A percentile compares a stretch with the other conserved stretches of the same genome.
Evolutionary conservation across 106 monocot species (phyloP).

Genomic region (Acorus calamus): DNA sequence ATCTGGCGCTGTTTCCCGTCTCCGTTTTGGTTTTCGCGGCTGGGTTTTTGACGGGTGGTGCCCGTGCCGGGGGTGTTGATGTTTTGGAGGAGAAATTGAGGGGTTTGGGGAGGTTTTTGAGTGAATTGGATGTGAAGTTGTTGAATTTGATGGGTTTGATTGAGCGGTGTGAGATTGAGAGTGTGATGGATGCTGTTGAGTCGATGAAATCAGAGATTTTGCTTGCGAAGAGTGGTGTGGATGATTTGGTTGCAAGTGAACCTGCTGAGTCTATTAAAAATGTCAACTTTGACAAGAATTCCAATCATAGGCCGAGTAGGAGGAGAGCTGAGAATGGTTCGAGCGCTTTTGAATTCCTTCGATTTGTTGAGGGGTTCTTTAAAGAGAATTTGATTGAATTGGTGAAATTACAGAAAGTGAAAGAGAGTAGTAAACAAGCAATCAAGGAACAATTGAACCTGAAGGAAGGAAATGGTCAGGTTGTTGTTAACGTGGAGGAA

Average conservation of each 20-base stretch:
- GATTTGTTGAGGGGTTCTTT: constrained; percentile 36
- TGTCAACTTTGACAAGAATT: neutral
- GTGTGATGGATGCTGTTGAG: constrained; percentile 31
- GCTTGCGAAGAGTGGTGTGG: constrained; percentile 14
- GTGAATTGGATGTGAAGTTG: constrained; percentile 25
- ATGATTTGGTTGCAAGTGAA: constrained; percentile 6
- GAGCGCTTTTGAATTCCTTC: constrained; percentile 25
- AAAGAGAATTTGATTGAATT: constrained; percentile 23
- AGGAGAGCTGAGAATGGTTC: constrained; percentile 30
- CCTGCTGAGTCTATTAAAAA: neutral
- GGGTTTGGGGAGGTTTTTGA: constrained; percentile 29
- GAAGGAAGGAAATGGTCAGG: constrained; percentile 2
- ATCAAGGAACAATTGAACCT: constrained; percentile 7
- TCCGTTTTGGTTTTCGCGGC: constrained; percentile 35
- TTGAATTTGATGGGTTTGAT: constrained; percentile 29
- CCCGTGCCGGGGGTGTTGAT: neutral
- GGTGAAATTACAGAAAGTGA: constrained; percentile 13
- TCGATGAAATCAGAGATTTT: constrained; percentile 16
- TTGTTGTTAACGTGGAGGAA: neutral
- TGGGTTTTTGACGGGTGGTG: constrained; percentile 18
- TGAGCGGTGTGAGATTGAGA: constrained; percentile 22
- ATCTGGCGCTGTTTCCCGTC: constrained; percentile 26
- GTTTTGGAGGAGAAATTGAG: constrained; percentile 14
- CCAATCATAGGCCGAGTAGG: constrained; percentile 9
- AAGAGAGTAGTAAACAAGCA: constrained; percentile 26